Evolutionary conservation across 768 basidiomycete genomes (phyloP).

Genomic region (Boletus tylopilopsis): DNA sequence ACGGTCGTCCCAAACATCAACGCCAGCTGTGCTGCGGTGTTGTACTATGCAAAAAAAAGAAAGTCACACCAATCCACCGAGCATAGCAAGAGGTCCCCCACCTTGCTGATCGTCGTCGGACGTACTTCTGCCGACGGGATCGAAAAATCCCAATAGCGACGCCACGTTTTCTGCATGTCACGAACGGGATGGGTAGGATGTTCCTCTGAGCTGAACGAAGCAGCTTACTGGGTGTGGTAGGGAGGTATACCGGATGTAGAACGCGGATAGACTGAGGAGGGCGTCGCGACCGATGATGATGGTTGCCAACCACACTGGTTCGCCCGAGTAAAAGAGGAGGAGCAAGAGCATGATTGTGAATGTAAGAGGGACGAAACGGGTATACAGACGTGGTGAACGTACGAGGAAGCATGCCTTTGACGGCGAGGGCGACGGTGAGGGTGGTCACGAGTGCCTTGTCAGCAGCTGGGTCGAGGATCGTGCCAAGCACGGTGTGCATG

Average conservation of each 20-base stretch:
- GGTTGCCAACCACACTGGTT: constrained; percentile 74
- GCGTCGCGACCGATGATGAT: constrained; percentile 90
- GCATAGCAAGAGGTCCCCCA: constrained; percentile 21
- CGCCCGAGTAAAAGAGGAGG: background rate
- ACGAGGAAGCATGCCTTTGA: constrained; percentile 84
- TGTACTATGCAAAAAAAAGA: constrained; percentile 50
- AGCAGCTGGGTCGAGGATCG: constrained; percentile 94
- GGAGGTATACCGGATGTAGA: constrained; percentile 90
- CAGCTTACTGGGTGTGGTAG: constrained; percentile 71
- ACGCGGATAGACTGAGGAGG: constrained; percentile 79
- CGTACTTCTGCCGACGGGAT: constrained; percentile 93
- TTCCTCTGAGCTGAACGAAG: background rate
- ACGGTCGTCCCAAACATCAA: constrained; percentile 90
- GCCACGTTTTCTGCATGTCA: constrained; percentile 75
- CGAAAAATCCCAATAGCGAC: constrained; percentile 94
- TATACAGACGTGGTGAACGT: constrained; percentile 23
- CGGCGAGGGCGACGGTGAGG: constrained; percentile 78
- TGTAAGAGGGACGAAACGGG: background rate
- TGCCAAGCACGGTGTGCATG: constrained; percentile 89
- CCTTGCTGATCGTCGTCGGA: constrained; percentile 94
- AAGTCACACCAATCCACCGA: background rate
- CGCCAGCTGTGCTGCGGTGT: constrained; percentile 87
- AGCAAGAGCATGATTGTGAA: too few relatives aligned
- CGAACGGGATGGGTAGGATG: constrained; percentile 3
- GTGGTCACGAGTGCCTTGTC: constrained; percentile 97